phyloP scores from a whole-genome alignment of 1,284 basidiomycete species.

The Boletellus deceptivus region DNA sequence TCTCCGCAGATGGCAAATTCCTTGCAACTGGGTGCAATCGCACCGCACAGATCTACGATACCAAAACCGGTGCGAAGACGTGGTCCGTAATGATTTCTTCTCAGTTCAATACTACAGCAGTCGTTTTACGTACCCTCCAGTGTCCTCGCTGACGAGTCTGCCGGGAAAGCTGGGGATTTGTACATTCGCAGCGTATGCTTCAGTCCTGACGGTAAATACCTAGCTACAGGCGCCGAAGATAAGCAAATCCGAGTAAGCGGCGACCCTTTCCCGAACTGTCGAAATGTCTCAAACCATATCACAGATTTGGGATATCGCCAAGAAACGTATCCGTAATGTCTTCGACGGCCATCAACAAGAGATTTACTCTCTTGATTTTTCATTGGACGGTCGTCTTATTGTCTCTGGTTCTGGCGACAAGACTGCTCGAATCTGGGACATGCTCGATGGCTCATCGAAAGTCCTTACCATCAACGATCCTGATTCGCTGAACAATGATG shows the following conservation, averaged over 20 bases:
- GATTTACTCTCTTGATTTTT: slow-evolving; percentile 90
- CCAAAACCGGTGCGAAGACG: slow-evolving; percentile 64
- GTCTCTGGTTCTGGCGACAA: slow-evolving; percentile 90
- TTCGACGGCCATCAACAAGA: slow-evolving; percentile 88
- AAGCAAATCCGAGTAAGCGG: slow-evolving; percentile 71
- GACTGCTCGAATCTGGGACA: slow-evolving; percentile 88
- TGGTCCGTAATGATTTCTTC: slow-evolving; percentile 41
- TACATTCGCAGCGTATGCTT: slow-evolving; percentile 87
- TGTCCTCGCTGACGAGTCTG: slow-evolving; percentile 66
- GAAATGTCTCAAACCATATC: slow-evolving; percentile 11
- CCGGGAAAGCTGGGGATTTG: slow-evolving; percentile 67
- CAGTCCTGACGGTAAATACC: slow-evolving; percentile 76
- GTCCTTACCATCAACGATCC: slow-evolving; percentile 61
- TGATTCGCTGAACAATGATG: slow-evolving; percentile 57
- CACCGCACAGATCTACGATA: slow-evolving; percentile 75
- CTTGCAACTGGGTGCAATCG: slow-evolving; percentile 80
- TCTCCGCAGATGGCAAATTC: slow-evolving; percentile 77
- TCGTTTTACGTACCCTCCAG: slow-evolving; percentile 38
- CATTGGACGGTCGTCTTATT: slow-evolving; percentile 75
- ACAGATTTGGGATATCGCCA: slow-evolving; percentile 85
- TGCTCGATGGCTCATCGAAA: slow-evolving; percentile 59
- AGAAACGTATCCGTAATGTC: slow-evolving; percentile 67
- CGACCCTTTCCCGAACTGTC: slow-evolving; percentile 1
- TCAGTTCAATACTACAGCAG: slow-evolving; percentile 1
- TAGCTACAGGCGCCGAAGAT: slow-evolving; percentile 86